Evolutionary conservation across 1,284 basidiomycete species (phyloP), one percentile per base, ranked within the genome.

Genomic region (Papiliotrema laurentii): DNA sequence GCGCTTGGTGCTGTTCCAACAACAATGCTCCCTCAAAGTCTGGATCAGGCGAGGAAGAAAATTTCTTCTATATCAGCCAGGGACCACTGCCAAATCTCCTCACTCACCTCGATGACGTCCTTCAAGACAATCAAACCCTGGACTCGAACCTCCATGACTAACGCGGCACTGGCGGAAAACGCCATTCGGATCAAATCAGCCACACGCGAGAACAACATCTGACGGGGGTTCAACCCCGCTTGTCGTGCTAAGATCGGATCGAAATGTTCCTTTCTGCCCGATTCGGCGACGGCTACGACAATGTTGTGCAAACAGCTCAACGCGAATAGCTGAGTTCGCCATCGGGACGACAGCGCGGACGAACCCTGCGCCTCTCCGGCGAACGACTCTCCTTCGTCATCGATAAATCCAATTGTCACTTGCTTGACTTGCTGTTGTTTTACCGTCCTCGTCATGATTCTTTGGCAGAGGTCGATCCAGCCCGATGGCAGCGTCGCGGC

Each of bases 1-100:
- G 94, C 0, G 96, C 96, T 75, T 98, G 94, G 71, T 97, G 89
- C 70, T 99, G 96, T 68, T 98, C 94, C n/a, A 99, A 79, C 2
- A 99, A 77, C 3, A 93, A 77, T 0, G 89, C 83, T 54, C 90
- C 89, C 38, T 89, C 86, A 63, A 92, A 97, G 53, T 93, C 92
- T 1, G 92, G 88, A 73, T 98, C 96, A 1, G 88, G 88, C 3
- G 89, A 83, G 22, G 79, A 75, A 3, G 89, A 82, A 72, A 97
- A 98, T 46, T 84, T 82, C 87, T 93, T 34, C 28, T 45, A n/a
- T 31, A 26, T 46, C 24, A 50, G 21, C 21, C 14, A 7, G 34
- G 30, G 30, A 16, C 16, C 10, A 10, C 30, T 31, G 10, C 26
- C 16, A 27, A 10, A 28, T 2, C 34, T 2, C 6, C 22, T 19